phyloP scores from a whole-genome alignment of 75 land plant genomes.

The Azolla pinnata region DNA sequence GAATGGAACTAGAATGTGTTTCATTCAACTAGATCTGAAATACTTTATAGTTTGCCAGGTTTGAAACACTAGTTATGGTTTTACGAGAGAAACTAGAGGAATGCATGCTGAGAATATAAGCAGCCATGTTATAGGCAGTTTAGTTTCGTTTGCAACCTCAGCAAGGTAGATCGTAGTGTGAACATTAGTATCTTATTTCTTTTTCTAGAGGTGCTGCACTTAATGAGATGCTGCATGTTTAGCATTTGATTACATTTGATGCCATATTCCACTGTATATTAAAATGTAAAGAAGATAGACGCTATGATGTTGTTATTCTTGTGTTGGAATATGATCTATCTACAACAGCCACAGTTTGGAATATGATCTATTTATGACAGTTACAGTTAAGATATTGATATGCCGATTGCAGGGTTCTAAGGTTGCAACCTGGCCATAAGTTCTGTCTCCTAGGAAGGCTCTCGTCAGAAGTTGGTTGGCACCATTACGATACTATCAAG shows the following conservation, averaged over 20 bases:
- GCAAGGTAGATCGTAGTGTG: not conserved
- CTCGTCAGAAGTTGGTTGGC: constrained; percentile 70
- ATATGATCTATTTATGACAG: not conserved
- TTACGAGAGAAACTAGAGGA: constrained; percentile 8
- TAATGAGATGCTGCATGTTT: too few relatives aligned
- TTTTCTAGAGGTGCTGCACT: too few relatives aligned
- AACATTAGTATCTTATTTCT: not conserved
- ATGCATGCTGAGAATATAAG: constrained; percentile 9
- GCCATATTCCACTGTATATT: too few relatives aligned
- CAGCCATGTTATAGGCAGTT: constrained; percentile 10
- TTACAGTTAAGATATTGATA: constrained; percentile 1
- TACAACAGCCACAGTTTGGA: too few relatives aligned
- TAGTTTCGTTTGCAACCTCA: constrained; percentile 1
- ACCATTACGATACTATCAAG: constrained; percentile 61
- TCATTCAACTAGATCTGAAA: too few relatives aligned
- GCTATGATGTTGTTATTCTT: too few relatives aligned
- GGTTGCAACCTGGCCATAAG: constrained; percentile 65
- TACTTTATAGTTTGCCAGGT: too few relatives aligned
- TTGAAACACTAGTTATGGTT: constrained; percentile 9
- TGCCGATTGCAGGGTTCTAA: constrained; percentile 60
- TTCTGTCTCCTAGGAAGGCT: constrained; percentile 56
- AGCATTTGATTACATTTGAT: too few relatives aligned
- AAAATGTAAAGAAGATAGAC: too few relatives aligned
- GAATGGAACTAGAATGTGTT: too few relatives aligned
- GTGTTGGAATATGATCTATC: too few relatives aligned